A percentile compares a stretch with the other conserved stretches of the same genome.
Conservation (phyloP, 257 asterid species). For the Voacanga thouarsii region DNA sequence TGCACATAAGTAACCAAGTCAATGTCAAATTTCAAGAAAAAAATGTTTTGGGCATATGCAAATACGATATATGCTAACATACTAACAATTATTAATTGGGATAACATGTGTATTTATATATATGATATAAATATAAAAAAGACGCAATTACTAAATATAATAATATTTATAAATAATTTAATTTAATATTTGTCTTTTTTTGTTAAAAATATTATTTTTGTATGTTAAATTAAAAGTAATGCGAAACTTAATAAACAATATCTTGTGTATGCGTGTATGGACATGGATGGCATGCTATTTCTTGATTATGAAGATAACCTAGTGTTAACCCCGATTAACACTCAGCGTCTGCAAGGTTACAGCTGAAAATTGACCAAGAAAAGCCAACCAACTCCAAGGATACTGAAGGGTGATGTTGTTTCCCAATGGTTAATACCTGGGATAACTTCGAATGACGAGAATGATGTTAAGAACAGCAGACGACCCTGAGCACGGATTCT, state of each 20-base stretch:
- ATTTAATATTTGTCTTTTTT: no score
- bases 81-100: no score
- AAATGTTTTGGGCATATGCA: not conserved
- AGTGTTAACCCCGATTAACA: not conserved
- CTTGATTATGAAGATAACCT: not conserved
- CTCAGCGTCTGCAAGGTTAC: not conserved
- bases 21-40: not conserved
- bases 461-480: conserved; percentile 5
- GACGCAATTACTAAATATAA: no score
- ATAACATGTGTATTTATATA: no score
- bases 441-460: not conserved
- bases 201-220: no score
- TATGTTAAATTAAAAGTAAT: no score
- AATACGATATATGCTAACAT: no score
- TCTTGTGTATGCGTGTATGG: not conserved
- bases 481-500: not conserved
- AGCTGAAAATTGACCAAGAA: not conserved
- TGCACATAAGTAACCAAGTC: not conserved
- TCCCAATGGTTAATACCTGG: not conserved
- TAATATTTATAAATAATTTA: no score
- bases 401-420: not conserved
- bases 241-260: no score
- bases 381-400: not conserved
- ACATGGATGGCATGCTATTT: not conserved
- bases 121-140: no score